These are phyloP conservation scores for Fraxinus cuspidata DNA, from an alignment of 257 asterid genomes.

Conservation along the genomic window DNA sequence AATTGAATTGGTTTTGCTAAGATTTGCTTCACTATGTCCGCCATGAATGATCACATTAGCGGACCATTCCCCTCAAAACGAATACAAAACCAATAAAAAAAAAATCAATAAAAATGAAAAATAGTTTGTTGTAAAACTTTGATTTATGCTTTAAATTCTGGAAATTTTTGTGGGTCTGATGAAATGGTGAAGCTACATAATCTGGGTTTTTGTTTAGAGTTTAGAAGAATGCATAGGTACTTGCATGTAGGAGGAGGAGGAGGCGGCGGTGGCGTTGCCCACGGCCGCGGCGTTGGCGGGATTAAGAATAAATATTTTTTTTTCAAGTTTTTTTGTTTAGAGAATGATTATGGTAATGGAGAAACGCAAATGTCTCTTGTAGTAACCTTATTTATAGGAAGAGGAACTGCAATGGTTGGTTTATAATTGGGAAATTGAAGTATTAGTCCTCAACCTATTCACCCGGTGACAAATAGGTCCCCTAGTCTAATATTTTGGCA, in stretches of 20 bases:
- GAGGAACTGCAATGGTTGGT: slow-evolving; percentile 15
- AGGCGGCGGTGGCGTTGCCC: slow-evolving; percentile 15
- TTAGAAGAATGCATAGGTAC: not conserved
- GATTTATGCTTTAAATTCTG: not conserved
- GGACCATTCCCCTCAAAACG: slow-evolving; percentile 38
- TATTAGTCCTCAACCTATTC: not conserved
- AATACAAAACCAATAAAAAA: not conserved
- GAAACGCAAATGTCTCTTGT: slow-evolving; percentile 44
- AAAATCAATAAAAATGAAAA: not conserved
- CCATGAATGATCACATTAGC: slow-evolving; percentile 57
- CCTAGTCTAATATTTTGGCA: not conserved
- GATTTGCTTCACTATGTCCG: slow-evolving; percentile 73
- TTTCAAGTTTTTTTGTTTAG: not conserved
- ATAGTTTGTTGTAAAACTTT: not conserved
- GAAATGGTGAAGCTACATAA: not conserved
- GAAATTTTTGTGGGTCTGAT: not conserved
- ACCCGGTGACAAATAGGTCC: not conserved
- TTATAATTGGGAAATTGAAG: not conserved
- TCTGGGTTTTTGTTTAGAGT: not conserved
- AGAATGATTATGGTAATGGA: slow-evolving; percentile 29
- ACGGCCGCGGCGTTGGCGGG: slow-evolving; percentile 8
- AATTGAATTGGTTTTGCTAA: slow-evolving; percentile 60
- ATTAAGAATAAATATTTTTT: slow-evolving; percentile 3
- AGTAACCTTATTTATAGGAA: slow-evolving; percentile 48
- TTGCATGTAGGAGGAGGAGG: slow-evolving; percentile 22